Base-by-base conservation (phyloP, 495 filamentous ascomycete species). In the Hypoxylon rickii region DNA sequence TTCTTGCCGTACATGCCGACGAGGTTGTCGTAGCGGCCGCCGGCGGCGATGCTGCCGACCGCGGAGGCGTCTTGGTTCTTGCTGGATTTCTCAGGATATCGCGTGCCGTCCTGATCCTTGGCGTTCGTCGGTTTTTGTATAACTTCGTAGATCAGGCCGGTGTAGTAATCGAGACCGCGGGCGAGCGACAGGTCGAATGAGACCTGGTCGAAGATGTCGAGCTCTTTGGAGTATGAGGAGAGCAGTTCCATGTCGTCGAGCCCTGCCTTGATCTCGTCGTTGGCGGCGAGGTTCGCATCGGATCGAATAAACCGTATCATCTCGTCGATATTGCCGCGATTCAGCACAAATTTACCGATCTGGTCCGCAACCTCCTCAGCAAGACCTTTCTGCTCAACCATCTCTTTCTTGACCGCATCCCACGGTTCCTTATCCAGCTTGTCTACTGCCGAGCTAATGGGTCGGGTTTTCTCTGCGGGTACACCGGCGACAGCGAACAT, bases 351-450 rank as follows among this genome's bases (percentile, higher is more conserved):
- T 54, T 78, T 76, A 40, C 86, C 87, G 54, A 92, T 89, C 55
- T 80, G 80, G 54, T 91, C 87, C 21, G 89, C 88, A 5, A 88
- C 78, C 3, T 74, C 79, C 2, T 73, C 69, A 19, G 79, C 77
- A 2, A 92, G 76, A 1, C 86, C 86, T 70, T 92, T 92, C 36
- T 89, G 85, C 41, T 90, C 85, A 1, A 85, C 83, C 87, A 92
- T 91, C 59, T 90, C 87, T 59, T 84, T 84, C 56, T 81, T 79
- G 43, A 92, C 89, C 50, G 89, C 87, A 6, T 83, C 80, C 89
- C 89, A 92, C 2, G 86, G 82, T 58, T 81, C 75, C 71, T 92
- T 92, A 62, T 91, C 89, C 44, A 92, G 72, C 75, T 92, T 92
- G 70, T 92, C 89, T 19, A 92, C 88, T 2, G 89, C 88, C 45